Evolutionary conservation across 2,329 filamentous ascomycete species (phyloP), one percentile per base, ranked within the genome.

Genomic region (Botrytis deweyae): DNA sequence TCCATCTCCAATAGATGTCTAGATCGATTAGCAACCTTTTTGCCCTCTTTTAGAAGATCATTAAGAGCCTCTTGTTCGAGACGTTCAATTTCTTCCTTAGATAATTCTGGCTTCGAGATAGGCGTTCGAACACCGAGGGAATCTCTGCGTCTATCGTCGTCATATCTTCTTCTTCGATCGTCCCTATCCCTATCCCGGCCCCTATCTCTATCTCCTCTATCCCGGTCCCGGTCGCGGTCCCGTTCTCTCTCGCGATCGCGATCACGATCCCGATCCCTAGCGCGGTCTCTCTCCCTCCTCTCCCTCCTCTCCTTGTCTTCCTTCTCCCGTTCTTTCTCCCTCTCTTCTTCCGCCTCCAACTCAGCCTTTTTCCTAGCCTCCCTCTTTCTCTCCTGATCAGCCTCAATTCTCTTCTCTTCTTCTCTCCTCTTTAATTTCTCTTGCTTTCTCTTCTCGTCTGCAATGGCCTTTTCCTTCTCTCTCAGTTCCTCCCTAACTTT

Each of bases 361-460:
- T 80, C 78, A 33, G 77, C 78, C 66, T 78, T 78, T 25, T 77
- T 76, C 65, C 77, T 77, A 42, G 78, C 78, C 64, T 81, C 80
- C 77, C 82, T 78, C 73, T 82, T 82, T 66, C 82, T 84, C 77
- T 86, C 85, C 72, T 83, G 84, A 63, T 86, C 82, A 49, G 82
- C 84, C 74, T 87, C 85, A 22, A 76, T 66, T 70, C 86, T 79
- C 81, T 82, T 86, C 80, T 83, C 85, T 79, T 81, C 85, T 79
- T 82, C 86, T 87, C 82, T 76, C 86, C 79, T 90, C 87, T 77
- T 79, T n/a, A 78, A 76, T 40, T 84, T 84, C 59, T 88, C 87
- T 62, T 89, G 87, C 72, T 87, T 86, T 42, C 85, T 85, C 79
- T 89, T 89, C 81, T 91, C 88, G 79, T 88, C 90, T 72, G 91